A percentile compares a stretch with the other conserved stretches of the same genome.
phyloP scores from a whole-genome alignment of 306 rosid species.

The Cicer yamashitae region DNA sequence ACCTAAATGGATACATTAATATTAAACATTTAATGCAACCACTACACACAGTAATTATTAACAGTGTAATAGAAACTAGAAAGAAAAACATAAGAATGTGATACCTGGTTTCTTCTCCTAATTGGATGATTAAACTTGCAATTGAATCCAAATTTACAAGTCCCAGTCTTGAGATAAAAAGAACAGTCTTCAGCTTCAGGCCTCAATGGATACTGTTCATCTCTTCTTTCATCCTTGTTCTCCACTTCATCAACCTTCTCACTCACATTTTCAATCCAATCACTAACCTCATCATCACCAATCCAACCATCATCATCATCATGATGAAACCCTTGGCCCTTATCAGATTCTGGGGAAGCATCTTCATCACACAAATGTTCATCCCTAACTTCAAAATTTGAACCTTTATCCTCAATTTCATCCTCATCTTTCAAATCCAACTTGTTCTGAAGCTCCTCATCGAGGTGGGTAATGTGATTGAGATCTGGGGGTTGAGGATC shows the following conservation, averaged over 20 bases:
- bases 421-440: constrained; percentile 50
- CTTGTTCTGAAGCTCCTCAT: constrained; percentile 43
- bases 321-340: constrained; percentile 38
- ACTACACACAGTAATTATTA: constrained; percentile 1
- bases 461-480: constrained; percentile 34
- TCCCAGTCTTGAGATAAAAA: constrained; percentile 81
- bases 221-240: constrained; percentile 45
- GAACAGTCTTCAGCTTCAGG: constrained; percentile 94
- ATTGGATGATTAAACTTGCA: constrained; percentile 94
- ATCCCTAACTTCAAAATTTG: constrained; percentile 37
- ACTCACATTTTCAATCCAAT: constrained; percentile 47
- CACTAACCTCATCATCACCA: constrained; percentile 29
- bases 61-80: constrained; percentile 12
- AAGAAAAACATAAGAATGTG: not conserved
- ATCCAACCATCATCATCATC: constrained; percentile 42
- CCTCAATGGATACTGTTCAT: constrained; percentile 73
- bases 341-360: constrained; percentile 42
- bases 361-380: constrained; percentile 39
- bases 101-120: constrained; percentile 65
- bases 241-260: constrained; percentile 44
- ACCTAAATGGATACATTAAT: constrained; percentile 3
- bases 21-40: constrained; percentile 15
- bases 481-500: constrained; percentile 48
- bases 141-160: constrained; percentile 83
- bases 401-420: constrained; percentile 38